Percentiles rank a stretch among this genome's conserved stretches.
Conservation (phyloP, 192 early-diverging fungal genomes). For the Entomortierella beljakovae region DNA sequence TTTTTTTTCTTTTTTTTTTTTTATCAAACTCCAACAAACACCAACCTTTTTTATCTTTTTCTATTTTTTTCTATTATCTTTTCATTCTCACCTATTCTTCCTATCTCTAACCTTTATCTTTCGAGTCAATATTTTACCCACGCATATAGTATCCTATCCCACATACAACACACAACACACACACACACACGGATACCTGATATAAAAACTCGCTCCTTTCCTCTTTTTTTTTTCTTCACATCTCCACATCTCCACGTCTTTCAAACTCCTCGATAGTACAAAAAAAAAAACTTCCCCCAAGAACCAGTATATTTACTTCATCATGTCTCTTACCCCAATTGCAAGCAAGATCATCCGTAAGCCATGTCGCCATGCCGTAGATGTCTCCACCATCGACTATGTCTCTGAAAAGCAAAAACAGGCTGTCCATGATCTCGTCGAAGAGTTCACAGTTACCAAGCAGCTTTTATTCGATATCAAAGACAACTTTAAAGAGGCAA, state of each 20-base stretch:
- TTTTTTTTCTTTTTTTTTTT: background rate
- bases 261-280: constrained; percentile 5
- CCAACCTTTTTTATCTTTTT: constrained; percentile 11
- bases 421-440: constrained; percentile 60
- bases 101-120: too few species aligned
- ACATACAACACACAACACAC: too few species aligned
- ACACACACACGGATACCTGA: too few species aligned
- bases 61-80: background rate
- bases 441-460: constrained; percentile 66
- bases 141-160: too few species aligned
- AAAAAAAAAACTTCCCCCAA: background rate
- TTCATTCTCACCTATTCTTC: constrained; percentile 1
- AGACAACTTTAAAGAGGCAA: constrained; percentile 68
- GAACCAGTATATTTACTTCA: background rate
- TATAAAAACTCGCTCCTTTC: background rate
- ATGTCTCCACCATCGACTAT: constrained; percentile 45
- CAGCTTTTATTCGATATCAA: constrained; percentile 68
- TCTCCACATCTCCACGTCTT: background rate
- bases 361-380: constrained; percentile 52
- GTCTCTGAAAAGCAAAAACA: constrained; percentile 63
- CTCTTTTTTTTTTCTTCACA: constrained; percentile 8
- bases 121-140: too few species aligned
- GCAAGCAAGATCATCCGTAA: constrained; percentile 54
- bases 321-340: constrained; percentile 51
- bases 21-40: background rate